A percentile compares a stretch with the other conserved stretches of the same genome.
phyloP scores from a whole-genome alignment of 768 basidiomycete genomes.

The Dacryopinax spathularia region DNA sequence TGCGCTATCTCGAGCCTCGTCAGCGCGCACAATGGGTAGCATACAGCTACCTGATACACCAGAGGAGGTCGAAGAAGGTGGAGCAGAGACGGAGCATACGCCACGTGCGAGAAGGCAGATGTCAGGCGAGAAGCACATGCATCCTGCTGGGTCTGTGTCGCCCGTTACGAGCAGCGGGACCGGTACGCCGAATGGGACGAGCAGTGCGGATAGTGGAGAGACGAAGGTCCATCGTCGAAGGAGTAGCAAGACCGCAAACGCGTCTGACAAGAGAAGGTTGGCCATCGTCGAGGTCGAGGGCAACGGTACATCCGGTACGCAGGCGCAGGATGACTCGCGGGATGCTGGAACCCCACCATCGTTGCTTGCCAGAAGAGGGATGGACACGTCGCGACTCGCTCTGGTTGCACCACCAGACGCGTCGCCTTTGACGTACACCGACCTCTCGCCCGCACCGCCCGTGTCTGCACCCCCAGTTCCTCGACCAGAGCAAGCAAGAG shows the following conservation, averaged over 20 bases:
- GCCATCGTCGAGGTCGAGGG: constrained; percentile 5
- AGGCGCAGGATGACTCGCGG: background rate
- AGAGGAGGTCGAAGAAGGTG: too few relatives aligned
- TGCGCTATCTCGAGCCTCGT: background rate
- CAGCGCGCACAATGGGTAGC: background rate
- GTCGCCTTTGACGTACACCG: constrained; percentile 34
- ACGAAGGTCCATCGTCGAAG: background rate
- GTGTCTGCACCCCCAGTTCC: constrained; percentile 30
- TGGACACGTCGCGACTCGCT: constrained; percentile 28
- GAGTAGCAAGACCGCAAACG: background rate
- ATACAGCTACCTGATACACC: background rate
- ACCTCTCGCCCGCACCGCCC: constrained; percentile 34
- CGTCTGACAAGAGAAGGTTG: constrained; percentile 13
- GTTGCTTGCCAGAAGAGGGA: constrained; percentile 2
- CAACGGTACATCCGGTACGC: background rate
- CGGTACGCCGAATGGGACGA: background rate
- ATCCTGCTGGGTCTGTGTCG: background rate
- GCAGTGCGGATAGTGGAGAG: background rate
- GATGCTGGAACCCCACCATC: background rate
- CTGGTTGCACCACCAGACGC: constrained; percentile 63
- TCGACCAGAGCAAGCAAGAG: too few relatives aligned
- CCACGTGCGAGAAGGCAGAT: background rate
- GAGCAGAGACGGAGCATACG: background rate
- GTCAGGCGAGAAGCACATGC: background rate
- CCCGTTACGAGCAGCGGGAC: background rate